phyloP scores from a whole-genome alignment of 2,329 filamentous ascomycete genomes.

The Colletotrichum melonis region DNA sequence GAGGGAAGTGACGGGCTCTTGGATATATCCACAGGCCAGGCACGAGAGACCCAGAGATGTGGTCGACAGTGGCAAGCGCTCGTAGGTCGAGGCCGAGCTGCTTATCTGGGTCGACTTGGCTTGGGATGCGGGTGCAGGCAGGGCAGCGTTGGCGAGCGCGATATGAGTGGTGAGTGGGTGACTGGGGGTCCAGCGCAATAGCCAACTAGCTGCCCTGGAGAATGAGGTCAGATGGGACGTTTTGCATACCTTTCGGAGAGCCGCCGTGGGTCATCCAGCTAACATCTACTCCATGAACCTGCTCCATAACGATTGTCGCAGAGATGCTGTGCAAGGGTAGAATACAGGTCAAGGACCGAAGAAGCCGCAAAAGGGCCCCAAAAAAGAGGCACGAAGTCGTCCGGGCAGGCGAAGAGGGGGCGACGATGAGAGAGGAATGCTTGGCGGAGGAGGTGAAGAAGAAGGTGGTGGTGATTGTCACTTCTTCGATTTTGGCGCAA shows the following conservation, averaged over 20 bases:
- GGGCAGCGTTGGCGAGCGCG: constrained; percentile 14
- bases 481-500: not conserved
- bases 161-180: constrained; percentile 15
- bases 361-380: constrained; percentile 19
- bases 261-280: constrained; percentile 90
- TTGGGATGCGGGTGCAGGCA: constrained; percentile 18
- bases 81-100: constrained; percentile 1
- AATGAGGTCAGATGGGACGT: constrained; percentile 34
- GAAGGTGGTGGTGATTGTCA: not conserved
- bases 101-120: constrained; percentile 34
- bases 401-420: not conserved
- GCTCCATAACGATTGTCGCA: constrained; percentile 72
- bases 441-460: constrained; percentile 1
- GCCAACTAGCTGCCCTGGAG: constrained; percentile 20
- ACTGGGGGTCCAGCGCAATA: constrained; percentile 10
- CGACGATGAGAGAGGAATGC: not conserved
- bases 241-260: constrained; percentile 78
- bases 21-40: constrained; percentile 22
- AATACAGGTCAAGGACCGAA: not conserved
- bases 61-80: constrained; percentile 24
- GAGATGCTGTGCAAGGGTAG: not conserved
- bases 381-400: not conserved
- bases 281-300: constrained; percentile 85
- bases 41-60: constrained; percentile 9
- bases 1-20: constrained; percentile 14